These are phyloP conservation scores for Gnaphalium uliginosum DNA, from an alignment of 129 eudicot genomes.

Conservation along the genomic window DNA sequence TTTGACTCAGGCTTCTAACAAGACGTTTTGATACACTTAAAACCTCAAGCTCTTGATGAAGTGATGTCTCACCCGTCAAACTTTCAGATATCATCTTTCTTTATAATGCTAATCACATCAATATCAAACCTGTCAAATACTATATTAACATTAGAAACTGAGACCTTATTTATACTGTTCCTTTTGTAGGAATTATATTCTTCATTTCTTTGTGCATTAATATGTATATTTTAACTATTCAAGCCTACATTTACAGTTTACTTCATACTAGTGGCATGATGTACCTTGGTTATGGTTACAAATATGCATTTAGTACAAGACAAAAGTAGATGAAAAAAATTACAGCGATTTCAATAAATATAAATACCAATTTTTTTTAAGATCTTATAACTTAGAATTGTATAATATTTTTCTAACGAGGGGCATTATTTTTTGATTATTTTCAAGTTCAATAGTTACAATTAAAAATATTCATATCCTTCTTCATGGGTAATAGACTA, in stretches of 20 bases:
- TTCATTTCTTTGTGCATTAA: neutral
- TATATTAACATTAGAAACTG: constrained; percentile 20
- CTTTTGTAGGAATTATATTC: neutral
- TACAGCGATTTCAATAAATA: neutral
- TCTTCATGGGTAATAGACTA: no score
- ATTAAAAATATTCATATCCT: no score
- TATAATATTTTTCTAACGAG: no score
- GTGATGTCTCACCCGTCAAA: constrained; percentile 47
- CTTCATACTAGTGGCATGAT: neutral
- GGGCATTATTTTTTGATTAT: no score
- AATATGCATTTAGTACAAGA: neutral
- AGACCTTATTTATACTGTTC: neutral
- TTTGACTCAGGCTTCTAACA: constrained; percentile 78
- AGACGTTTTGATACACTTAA: constrained; percentile 73
- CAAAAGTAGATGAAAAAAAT: neutral
- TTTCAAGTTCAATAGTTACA: no score
- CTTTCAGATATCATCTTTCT: constrained; percentile 51
- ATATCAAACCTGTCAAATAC: constrained; percentile 20
- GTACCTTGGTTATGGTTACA: neutral
- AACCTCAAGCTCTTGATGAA: constrained; percentile 61
- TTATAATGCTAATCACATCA: neutral
- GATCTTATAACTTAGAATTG: no score
- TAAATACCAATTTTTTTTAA: no score
- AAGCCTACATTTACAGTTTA: neutral
- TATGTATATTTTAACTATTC: neutral